phyloP scores from a whole-genome alignment of 441 rosid genomes.

The Kokia cookei region DNA sequence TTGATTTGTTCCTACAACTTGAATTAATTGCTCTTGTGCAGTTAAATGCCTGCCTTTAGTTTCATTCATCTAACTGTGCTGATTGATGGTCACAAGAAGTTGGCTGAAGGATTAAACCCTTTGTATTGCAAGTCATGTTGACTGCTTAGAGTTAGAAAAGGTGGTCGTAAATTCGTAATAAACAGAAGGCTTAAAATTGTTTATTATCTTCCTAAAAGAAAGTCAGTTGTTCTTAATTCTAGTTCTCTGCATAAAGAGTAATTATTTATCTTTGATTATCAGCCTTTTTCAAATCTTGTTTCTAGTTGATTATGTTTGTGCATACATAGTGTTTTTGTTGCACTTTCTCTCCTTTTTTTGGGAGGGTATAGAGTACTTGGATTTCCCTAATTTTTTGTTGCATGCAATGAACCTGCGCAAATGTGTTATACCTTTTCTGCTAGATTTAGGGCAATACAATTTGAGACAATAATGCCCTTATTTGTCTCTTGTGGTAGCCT shows the following conservation, averaged over 20 bases:
- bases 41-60: too few species aligned
- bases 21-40: too few species aligned
- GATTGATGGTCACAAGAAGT: too few species aligned
- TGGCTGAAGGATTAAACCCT: too few species aligned
- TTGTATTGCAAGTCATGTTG: too few species aligned
- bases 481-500: not conserved
- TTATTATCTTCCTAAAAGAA: not conserved
- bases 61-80: too few species aligned
- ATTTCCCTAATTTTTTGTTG: not conserved
- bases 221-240: not conserved
- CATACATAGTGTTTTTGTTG: not conserved
- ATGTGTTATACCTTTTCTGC: not conserved
- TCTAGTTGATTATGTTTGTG: not conserved
- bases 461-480: not conserved
- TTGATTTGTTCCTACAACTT: too few species aligned
- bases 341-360: not conserved
- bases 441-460: not conserved
- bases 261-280: too few species aligned
- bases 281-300: not conserved
- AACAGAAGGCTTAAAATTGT: not conserved
- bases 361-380: not conserved
- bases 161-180: not conserved
- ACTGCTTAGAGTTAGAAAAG: not conserved
- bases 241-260: not conserved
- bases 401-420: not conserved